Base-by-base conservation (phyloP, 2,329 filamentous ascomycete species). In the Arthrobotrys sphaeroides region DNA sequence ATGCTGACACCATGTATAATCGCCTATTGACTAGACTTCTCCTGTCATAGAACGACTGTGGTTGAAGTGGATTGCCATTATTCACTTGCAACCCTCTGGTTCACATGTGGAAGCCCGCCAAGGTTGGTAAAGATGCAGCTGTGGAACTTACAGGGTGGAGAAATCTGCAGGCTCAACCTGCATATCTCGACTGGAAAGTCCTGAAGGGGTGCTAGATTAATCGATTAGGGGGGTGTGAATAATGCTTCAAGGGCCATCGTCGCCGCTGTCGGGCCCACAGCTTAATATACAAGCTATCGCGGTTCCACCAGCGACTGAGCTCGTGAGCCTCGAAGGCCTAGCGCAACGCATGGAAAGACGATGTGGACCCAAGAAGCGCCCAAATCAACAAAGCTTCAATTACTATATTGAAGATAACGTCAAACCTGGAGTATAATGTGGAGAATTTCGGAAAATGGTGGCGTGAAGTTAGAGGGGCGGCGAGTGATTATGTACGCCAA, bases 81-180 rank as follows among this genome's bases (percentile, higher is more conserved):
- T 22, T 18, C 51, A 38, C 36, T 38, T 49, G 67, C 40, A 38
- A 42, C 28, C 20, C 40, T 59, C 47, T 36, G 3, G 5, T 72
- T 72, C 67, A 72, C 67, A 65, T 72, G 67, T 16, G 28, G 33
- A 12, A 57, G 33, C 20, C 9, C 40, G 55, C 51, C 55, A 61
- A 70, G 55, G 6, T 9, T 20, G 22, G 51, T n/a, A 49, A 36
- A 28, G 20, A 43, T 42, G 28, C 36, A 45, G 13, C 22, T 43
- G 36, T 26, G n/a, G 33, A 16, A 42, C 13, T 16, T 36, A 7
- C 42, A 22, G 65, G 43, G 45, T 62, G 45, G 31, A 31, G 16
- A 36, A 1, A 28, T 13, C 53, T 43, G 45, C 53, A 49, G 55
- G 45, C 24, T 47, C 43, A 38, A 57, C 67, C 47, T 62, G 55